A percentile compares a stretch with the other conserved stretches of the same genome.
Conservation (phyloP, 1,139 yeast genomes). For the Suhomyces chickasaworum region DNA sequence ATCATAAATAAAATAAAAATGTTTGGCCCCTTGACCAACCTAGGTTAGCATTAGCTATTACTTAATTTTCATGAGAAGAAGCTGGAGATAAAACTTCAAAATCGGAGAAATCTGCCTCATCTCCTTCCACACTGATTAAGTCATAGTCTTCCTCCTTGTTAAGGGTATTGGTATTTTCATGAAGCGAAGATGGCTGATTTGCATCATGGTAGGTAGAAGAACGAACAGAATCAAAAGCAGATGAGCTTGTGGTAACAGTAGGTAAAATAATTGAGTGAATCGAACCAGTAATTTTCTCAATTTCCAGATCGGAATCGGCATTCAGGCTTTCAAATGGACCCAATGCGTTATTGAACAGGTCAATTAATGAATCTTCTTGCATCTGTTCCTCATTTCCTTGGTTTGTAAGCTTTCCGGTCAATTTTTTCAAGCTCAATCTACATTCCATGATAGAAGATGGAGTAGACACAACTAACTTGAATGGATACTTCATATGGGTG, state of each 20-base stretch:
- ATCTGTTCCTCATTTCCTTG: background rate
- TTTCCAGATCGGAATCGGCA: background rate
- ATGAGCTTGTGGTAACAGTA: background rate
- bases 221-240: background rate
- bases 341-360: background rate
- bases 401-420: conserved; percentile 22
- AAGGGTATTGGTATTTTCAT: background rate
- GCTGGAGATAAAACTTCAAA: conserved; percentile 42
- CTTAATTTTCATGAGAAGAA: background rate
- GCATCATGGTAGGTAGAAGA: conserved; percentile 2
- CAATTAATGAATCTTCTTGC: background rate
- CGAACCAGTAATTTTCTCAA: background rate
- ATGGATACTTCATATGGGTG: conserved; percentile 41
- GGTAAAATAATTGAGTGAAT: conserved; percentile 1
- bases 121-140: conserved; percentile 34
- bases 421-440: conserved; percentile 29
- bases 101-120: conserved; percentile 36
- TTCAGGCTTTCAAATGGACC: conserved; percentile 1
- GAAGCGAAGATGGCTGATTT: background rate
- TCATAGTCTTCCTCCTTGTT: conserved; percentile 35
- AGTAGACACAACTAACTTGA: conserved; percentile 31
- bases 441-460: conserved; percentile 26
- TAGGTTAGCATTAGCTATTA: background rate
- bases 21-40: too few species aligned
- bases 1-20: background rate